Base-by-base conservation (phyloP, 768 basidiomycete genomes). In the Kwoniella sp. region DNA sequence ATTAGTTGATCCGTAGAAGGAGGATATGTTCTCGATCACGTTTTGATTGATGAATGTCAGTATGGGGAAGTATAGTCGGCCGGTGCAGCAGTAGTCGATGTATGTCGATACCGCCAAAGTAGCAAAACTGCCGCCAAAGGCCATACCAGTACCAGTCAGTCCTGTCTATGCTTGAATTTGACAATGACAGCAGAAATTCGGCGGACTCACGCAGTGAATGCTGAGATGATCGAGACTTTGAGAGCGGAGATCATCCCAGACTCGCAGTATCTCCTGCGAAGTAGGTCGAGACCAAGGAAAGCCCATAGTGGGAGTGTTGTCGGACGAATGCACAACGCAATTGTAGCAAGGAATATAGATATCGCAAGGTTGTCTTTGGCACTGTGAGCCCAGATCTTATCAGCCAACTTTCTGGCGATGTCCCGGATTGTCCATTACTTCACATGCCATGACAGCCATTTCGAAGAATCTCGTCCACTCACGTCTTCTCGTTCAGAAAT, bases 241-340 rank as follows among this genome's bases (percentile, higher is more conserved):
- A 41, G 12, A 47, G 52, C 57, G 57, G 47, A 61, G 29, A 29
- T n/a, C 13, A 63, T 3, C 4, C 61, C 61, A n/a, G 26, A 23
- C 7, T 9, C 41, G 12, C 23, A 26, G 25, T 22, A 52, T 12
- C 30, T 56, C 13, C 69, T 57, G 3, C 62, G n/a, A 1, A 89
- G 68, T 5, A 93, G 82, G 57, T 84, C 82, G 0, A 78, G 65
- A 48, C 89, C 86, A 60, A 94, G 82, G 72, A 86, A 90, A 4
- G 86, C 60, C 95, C 95, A 98, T 25, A 96, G 86, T 11, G 95
- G 84, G 4, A 87, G 87, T 71, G 90, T 95, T 1, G 94, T 96
- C 1, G 94, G 90, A n/a, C 96, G 85, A 26, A 95, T 82, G 56
- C 88, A 86, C 70, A 91, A 92, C 0, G 91, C 88, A 7, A 92